These are phyloP conservation scores for Climacium dendroides DNA, from an alignment of 225 moss, liverwort and hornwort species.

Conservation along the genomic window DNA sequence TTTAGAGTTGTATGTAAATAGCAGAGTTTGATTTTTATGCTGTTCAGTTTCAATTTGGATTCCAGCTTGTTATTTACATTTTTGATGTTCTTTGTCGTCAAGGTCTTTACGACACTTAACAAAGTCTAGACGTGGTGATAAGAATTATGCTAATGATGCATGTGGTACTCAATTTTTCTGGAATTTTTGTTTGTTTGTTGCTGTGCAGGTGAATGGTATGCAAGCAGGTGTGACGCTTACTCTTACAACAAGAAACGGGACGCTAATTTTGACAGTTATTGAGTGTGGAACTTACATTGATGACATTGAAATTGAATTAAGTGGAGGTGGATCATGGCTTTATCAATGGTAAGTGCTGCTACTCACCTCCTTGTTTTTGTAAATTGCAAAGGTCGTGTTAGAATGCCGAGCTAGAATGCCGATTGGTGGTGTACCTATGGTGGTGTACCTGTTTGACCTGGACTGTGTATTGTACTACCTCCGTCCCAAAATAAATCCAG, in stretches of 20 bases:
- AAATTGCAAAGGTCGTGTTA: neutral
- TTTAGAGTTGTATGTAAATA: neutral
- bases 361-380: neutral
- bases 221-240: conserved; percentile 60
- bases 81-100: neutral
- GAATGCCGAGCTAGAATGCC: no score
- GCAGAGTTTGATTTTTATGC: neutral
- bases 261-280: conserved; percentile 45
- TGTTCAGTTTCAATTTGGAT: neutral
- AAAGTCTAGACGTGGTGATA: neutral
- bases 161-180: neutral
- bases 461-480: neutral
- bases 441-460: neutral
- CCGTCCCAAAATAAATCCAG: no score
- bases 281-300: conserved; percentile 88
- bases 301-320: conserved; percentile 52
- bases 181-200: neutral
- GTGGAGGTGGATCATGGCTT: conserved; percentile 93
- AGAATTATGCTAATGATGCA: neutral
- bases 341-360: conserved; percentile 61
- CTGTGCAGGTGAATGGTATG: conserved; percentile 62
- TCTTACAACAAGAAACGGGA: conserved; percentile 54
- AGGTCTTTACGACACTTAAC: neutral
- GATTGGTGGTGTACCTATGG: neutral
- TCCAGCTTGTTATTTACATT: neutral